Conservation (phyloP, 2,329 filamentous ascomycete species). For the Penicillium crustosum region DNA sequence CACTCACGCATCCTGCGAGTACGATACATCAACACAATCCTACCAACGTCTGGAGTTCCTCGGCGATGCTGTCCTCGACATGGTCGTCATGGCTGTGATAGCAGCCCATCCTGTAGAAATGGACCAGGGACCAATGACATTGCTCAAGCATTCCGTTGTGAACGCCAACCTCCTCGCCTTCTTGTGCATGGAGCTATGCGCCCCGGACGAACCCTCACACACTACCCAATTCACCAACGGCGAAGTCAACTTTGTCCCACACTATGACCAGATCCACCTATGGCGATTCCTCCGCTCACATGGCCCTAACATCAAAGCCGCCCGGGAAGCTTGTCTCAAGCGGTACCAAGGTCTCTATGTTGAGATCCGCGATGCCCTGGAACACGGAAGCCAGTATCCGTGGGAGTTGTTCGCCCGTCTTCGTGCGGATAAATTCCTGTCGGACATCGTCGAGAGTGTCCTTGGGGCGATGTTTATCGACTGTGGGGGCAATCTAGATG, state of each 20-base stretch:
- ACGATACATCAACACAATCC: slow-evolving; percentile 52
- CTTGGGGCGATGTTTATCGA: slow-evolving; percentile 85
- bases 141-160: slow-evolving; percentile 71
- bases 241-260: slow-evolving; percentile 28
- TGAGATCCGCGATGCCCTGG: slow-evolving; percentile 53
- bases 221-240: slow-evolving; percentile 1
- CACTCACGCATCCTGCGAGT: slow-evolving; percentile 68
- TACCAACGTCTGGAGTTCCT: slow-evolving; percentile 84
- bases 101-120: slow-evolving; percentile 38
- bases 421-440: slow-evolving; percentile 72
- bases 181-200: slow-evolving; percentile 60
- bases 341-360: slow-evolving; percentile 49
- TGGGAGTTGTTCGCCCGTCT: slow-evolving; percentile 71
- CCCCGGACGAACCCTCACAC: slow-evolving; percentile 12
- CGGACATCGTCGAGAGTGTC: slow-evolving; percentile 77
- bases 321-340: slow-evolving; percentile 39
- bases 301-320: slow-evolving; percentile 11
- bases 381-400: slow-evolving; percentile 61
- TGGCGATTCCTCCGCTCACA: slow-evolving; percentile 66
- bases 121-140: slow-evolving; percentile 67
- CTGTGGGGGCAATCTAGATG: slow-evolving; percentile 58
- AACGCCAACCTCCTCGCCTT: slow-evolving; percentile 81
- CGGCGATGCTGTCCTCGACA: slow-evolving; percentile 81
- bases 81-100: slow-evolving; percentile 61
- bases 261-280: slow-evolving; percentile 48